Evolutionary conservation across 495 filamentous ascomycete species (phyloP).

Genomic region (Penicillium desertorum): DNA sequence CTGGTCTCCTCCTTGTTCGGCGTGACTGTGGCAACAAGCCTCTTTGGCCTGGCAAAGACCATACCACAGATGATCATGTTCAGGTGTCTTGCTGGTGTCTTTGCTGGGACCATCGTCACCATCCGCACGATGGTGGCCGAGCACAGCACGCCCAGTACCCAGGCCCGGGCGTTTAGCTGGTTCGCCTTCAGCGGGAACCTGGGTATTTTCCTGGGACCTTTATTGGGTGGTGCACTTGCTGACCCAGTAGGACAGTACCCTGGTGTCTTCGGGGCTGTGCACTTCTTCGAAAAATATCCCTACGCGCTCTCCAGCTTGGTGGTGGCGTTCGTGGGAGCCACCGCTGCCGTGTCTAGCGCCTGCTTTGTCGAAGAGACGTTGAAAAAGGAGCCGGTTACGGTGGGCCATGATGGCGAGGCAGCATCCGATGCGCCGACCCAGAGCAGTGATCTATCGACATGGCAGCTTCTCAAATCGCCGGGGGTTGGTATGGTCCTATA

Average conservation of each 20-base stretch:
- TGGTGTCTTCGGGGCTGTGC: slow-evolving; percentile 48
- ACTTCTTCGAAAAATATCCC: slow-evolving; percentile 61
- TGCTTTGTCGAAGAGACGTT: slow-evolving; percentile 58
- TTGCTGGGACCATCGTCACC: slow-evolving; percentile 67
- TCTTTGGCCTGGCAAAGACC: slow-evolving; percentile 61
- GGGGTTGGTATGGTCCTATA: slow-evolving; percentile 63
- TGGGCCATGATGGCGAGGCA: neutral
- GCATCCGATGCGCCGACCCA: slow-evolving; percentile 1
- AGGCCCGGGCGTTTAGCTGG: slow-evolving; percentile 68
- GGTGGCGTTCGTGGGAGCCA: slow-evolving; percentile 49
- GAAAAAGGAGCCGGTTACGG: slow-evolving; percentile 28
- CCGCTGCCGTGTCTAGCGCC: slow-evolving; percentile 46
- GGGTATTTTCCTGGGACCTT: slow-evolving; percentile 66
- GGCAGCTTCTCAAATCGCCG: slow-evolving; percentile 57
- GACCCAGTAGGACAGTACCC: slow-evolving; percentile 60
- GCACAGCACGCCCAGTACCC: slow-evolving; percentile 62
- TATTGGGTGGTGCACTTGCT: slow-evolving; percentile 62
- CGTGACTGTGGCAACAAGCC: slow-evolving; percentile 52
- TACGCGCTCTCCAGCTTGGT: slow-evolving; percentile 62
- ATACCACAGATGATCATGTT: slow-evolving; percentile 68
- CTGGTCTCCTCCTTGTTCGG: slow-evolving; percentile 62
- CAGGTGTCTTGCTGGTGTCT: slow-evolving; percentile 64
- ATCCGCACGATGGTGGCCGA: slow-evolving; percentile 71
- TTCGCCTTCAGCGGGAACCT: slow-evolving; percentile 69
- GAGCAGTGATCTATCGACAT: slow-evolving; percentile 40